A percentile compares a stretch with the other conserved stretches of the same genome.
Conservation (phyloP, 177 flowering plant species). For the Telopea speciosissima region DNA sequence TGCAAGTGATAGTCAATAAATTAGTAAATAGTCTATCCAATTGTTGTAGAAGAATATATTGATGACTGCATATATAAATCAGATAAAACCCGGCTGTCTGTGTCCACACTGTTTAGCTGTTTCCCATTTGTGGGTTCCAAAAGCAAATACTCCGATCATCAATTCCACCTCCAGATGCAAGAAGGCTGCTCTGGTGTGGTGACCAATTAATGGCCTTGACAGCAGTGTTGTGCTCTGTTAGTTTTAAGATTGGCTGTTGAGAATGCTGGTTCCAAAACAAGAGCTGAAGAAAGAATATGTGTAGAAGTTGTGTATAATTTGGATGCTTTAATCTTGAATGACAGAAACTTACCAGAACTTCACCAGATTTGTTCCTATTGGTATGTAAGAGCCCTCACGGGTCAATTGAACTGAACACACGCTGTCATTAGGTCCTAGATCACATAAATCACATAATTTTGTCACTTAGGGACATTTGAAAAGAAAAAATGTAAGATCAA, state of each 20-base stretch:
- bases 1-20: slow-evolving; percentile 20
- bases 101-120: slow-evolving; percentile 72
- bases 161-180: slow-evolving; percentile 98
- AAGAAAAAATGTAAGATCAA: too few relatives aligned
- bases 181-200: slow-evolving; percentile 86
- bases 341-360: slow-evolving; percentile 71
- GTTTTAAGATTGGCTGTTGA: slow-evolving; percentile 65
- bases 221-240: slow-evolving; percentile 96
- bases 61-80: neutral
- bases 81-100: slow-evolving; percentile 83
- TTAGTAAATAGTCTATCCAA: neutral
- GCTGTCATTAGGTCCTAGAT: slow-evolving; percentile 80
- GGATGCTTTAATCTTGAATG: neutral
- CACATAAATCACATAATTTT: slow-evolving; percentile 88
- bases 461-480: too few relatives aligned
- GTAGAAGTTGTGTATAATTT: neutral
- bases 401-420: slow-evolving; percentile 97
- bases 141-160: slow-evolving; percentile 96
- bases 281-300: slow-evolving; percentile 41
- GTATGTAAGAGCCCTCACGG: slow-evolving; percentile 85
- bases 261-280: slow-evolving; percentile 96
- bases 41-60: neutral
- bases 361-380: slow-evolving; percentile 87
- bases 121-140: slow-evolving; percentile 90
- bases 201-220: slow-evolving; percentile 99